Evolutionary conservation across 2,329 filamentous ascomycete genomes (phyloP), one percentile per base, ranked within the genome.

Genomic region (Hypomyces rosellus): DNA sequence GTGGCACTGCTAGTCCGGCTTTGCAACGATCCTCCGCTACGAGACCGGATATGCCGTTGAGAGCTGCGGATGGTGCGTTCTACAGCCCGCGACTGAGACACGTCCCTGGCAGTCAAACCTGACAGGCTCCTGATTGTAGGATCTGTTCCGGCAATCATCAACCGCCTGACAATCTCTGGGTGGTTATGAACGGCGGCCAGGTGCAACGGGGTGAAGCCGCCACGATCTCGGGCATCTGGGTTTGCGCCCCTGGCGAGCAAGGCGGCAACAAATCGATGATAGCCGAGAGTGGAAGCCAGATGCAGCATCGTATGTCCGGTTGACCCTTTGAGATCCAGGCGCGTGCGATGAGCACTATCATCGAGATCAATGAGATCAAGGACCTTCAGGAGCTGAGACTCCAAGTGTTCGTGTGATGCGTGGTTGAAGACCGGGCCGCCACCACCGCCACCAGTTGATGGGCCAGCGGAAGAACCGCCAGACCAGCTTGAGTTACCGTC

Each of bases 241-340:
- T 86, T 85, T 16, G 88, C 88, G n/a, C 88, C 87, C 55, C 88
- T 80, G 9, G 84, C 86, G 16, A 95, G 72, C 22, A 95, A 75
- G 30, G 84, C 88, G 12, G 86, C 86, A 45, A 87, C 87, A 55
- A 95, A 85, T 43, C 86, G 80, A 55, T 84, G 80, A 57, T 89
- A 78, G 5, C 88, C 88, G 12, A 91, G 71, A 8, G 86, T 86
- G 58, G 84, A 88, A 2, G 87, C 88, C 54, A 91, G 74, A 61
- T 93, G 88, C 54, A 95, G 77, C 77, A 95, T 85, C 1, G 86
- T 89, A 62, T 92, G 87, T 1, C 88, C 88, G 12, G 82, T 87
- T 1, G 78, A 69, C 55, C 71, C 69, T 58, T 77, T 78, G 46
- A 85, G 71, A 61, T 93, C 87, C 54, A 88, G 80, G 22, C 78